These are phyloP conservation scores for Chenopodium berlandieri DNA, from an alignment of 148 eudicot species.

Conservation along the genomic window DNA sequence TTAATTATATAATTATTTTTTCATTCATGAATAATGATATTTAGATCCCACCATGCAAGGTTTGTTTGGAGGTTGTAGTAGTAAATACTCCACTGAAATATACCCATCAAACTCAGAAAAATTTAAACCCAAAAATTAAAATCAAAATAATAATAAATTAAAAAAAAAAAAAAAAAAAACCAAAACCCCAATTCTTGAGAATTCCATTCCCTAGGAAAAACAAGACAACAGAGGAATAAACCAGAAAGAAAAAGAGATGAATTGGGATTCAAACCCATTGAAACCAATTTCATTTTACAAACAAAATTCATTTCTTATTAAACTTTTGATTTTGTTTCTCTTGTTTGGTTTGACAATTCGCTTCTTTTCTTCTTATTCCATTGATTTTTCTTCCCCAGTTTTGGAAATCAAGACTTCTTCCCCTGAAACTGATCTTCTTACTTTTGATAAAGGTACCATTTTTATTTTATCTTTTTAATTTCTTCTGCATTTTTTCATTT, in stretches of 20 bases:
- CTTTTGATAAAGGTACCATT: slow-evolving; percentile 32
- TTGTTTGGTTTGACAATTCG: slow-evolving; percentile 52
- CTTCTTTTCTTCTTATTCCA: slow-evolving; percentile 42
- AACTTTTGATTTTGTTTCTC: slow-evolving; percentile 45
- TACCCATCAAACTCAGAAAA: not conserved
- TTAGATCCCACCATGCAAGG: not conserved
- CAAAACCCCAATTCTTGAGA: not conserved
- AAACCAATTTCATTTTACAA: slow-evolving; percentile 34
- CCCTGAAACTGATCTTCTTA: slow-evolving; percentile 13
- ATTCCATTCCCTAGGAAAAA: not conserved
- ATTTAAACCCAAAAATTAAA: no score
- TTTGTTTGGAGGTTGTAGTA: not conserved
- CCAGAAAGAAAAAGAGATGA: slow-evolving; percentile 17
- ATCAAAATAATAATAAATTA: not conserved
- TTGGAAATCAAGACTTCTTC: slow-evolving; percentile 19
- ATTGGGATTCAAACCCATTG: slow-evolving; percentile 22
- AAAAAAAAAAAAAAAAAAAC: not conserved
- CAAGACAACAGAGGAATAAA: not conserved
- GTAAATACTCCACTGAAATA: not conserved
- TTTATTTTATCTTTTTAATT: not conserved
- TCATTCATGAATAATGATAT: not conserved
- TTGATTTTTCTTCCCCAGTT: slow-evolving; percentile 35
- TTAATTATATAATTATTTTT: not conserved
- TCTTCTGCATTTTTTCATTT: not conserved
- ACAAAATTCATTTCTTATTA: slow-evolving; percentile 39